A percentile compares a stretch with the other conserved stretches of the same genome.
Evolutionary conservation across 2,329 filamentous ascomycete species (phyloP).

Genomic region (Fusarium tupiense): DNA sequence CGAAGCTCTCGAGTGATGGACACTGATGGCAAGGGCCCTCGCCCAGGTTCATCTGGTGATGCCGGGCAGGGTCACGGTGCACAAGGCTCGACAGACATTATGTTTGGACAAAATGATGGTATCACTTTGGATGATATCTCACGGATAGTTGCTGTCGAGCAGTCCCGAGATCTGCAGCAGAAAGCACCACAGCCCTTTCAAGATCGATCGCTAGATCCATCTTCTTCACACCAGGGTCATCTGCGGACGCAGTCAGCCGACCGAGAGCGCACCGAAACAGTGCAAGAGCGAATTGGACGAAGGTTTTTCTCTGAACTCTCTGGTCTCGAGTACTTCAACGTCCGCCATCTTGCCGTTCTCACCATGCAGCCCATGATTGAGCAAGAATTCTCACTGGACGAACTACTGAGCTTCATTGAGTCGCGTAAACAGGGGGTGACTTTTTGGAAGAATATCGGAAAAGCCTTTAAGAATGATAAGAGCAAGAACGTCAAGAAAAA

Average conservation of each 20-base stretch:
- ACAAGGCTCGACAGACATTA: constrained; percentile 75
- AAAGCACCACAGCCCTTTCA: constrained; percentile 52
- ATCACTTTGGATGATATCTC: constrained; percentile 96
- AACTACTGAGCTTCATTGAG: constrained; percentile 91
- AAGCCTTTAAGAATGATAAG: constrained; percentile 91
- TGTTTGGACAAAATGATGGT: constrained; percentile 89
- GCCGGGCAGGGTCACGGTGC: constrained; percentile 52
- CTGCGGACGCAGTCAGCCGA: constrained; percentile 68
- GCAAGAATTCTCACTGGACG: constrained; percentile 90
- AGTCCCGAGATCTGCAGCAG: constrained; percentile 89
- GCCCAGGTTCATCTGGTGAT: constrained; percentile 77
- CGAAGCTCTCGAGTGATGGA: constrained; percentile 93
- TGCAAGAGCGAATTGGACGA: constrained; percentile 68
- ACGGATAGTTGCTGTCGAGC: constrained; percentile 92
- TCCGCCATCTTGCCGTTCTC: constrained; percentile 92
- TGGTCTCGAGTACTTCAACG: constrained; percentile 95
- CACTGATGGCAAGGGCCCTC: constrained; percentile 66
- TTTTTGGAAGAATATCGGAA: constrained; percentile 98
- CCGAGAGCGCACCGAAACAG: constrained; percentile 61
- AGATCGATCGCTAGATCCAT: constrained; percentile 53
- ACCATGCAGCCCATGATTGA: constrained; percentile 95
- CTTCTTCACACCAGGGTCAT: constrained; percentile 70
- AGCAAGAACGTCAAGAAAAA: constrained; percentile 86
- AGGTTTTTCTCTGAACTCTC: constrained; percentile 97
- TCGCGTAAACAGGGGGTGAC: constrained; percentile 81